A percentile compares a stretch with the other conserved stretches of the same genome.
phyloP scores from a whole-genome alignment of 108 stramenopile species.

The Seminavis robusta region DNA sequence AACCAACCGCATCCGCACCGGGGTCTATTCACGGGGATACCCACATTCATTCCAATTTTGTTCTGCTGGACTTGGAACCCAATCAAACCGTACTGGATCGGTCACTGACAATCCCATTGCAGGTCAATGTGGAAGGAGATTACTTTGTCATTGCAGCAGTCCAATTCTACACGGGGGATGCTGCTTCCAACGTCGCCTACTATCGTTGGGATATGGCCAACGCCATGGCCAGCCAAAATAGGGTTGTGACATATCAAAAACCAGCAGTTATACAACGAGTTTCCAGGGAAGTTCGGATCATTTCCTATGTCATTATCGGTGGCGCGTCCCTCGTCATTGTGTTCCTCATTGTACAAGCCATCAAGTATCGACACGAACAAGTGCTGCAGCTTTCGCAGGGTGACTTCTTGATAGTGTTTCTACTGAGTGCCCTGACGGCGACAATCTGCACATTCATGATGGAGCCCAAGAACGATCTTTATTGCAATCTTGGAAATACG shows the following conservation, averaged over 20 bases:
- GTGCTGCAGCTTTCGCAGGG: slow-evolving; percentile 23
- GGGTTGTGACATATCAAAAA: slow-evolving; percentile 10
- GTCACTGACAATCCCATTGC: slow-evolving; percentile 1
- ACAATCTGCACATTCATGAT: slow-evolving; percentile 15
- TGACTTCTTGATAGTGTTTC: slow-evolving; percentile 17
- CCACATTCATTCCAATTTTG: slow-evolving; percentile 9
- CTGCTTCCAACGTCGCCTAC: not conserved
- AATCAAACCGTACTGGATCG: not conserved
- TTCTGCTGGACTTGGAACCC: no score
- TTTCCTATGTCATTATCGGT: slow-evolving; percentile 16
- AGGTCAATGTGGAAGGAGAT: slow-evolving; percentile 6
- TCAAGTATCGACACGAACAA: slow-evolving; percentile 17
- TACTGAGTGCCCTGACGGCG: slow-evolving; percentile 20
- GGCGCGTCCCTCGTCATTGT: slow-evolving; percentile 7
- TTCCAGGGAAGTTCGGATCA: not conserved
- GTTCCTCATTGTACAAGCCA: slow-evolving; percentile 5
- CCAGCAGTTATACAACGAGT: slow-evolving; percentile 15
- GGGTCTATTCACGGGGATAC: slow-evolving; percentile 13
- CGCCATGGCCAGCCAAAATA: not conserved
- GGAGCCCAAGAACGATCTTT: slow-evolving; percentile 16
- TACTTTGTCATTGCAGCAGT: slow-evolving; percentile 18
- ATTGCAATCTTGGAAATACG: slow-evolving; percentile 7
- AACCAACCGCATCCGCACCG: not conserved
- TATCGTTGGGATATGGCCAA: slow-evolving; percentile 30
- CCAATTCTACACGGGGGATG: slow-evolving; percentile 5